These are phyloP conservation scores for Uronychia binucleata DNA, from an alignment of 73 alveolate genomes.

Conservation along the genomic window DNA sequence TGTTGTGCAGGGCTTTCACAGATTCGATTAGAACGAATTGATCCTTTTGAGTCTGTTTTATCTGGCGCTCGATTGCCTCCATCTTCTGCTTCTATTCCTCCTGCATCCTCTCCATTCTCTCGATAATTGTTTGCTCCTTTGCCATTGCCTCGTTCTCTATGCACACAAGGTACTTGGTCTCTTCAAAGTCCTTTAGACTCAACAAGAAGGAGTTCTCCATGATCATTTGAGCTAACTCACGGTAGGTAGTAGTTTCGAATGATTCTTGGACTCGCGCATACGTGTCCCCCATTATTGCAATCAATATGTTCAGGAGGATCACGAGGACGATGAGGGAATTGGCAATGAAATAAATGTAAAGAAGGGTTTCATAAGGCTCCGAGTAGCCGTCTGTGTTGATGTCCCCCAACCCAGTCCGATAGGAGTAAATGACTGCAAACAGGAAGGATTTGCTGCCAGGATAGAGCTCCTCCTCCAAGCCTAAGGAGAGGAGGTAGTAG, in stretches of 20 bases:
- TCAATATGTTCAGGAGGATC: not conserved
- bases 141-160: not conserved
- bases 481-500: not conserved
- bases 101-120: no score
- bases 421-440: not conserved
- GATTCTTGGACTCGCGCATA: not conserved
- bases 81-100: no score
- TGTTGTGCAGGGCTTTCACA: no score
- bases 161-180: not conserved
- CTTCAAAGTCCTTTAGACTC: not conserved
- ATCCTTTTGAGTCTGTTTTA: no score
- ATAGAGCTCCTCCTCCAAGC: not conserved
- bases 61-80: no score
- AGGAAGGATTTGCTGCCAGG: not conserved
- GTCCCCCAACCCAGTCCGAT: not conserved
- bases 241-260: not conserved
- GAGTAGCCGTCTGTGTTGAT: not conserved
- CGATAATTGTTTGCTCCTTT: no score
- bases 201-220: constrained; percentile 2
- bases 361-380: not conserved
- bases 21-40: no score
- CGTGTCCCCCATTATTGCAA: not conserved
- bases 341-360: no score
- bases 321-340: not conserved
- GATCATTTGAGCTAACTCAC: not conserved